Conservation (phyloP, 2,329 filamentous ascomycete genomes). For the Exophiala sp. region DNA sequence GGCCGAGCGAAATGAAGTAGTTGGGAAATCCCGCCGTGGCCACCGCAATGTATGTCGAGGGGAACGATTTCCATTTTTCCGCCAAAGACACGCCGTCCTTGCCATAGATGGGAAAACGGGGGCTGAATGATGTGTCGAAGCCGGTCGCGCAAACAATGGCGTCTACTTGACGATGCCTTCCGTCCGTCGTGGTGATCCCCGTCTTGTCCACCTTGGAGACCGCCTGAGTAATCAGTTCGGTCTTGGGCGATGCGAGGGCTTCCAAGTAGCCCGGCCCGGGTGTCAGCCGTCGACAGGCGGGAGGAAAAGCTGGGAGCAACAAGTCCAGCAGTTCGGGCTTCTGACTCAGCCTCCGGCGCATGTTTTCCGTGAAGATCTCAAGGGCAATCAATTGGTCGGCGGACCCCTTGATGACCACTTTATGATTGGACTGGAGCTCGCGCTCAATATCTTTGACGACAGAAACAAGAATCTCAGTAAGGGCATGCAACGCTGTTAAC, state of each 20-base stretch:
- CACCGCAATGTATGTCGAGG: slow-evolving; percentile 32
- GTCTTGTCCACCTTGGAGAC: slow-evolving; percentile 10
- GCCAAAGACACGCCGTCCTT: slow-evolving; percentile 25
- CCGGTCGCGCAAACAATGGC: slow-evolving; percentile 37
- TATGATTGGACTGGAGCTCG: too few relatives aligned
- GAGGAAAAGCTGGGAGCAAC: too few relatives aligned
- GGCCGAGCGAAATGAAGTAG: slow-evolving; percentile 30
- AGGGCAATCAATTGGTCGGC: too few relatives aligned
- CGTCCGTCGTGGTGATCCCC: slow-evolving; percentile 26
- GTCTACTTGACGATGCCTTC: slow-evolving; percentile 33
- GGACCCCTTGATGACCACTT: too few relatives aligned
- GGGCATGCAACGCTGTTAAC: too few relatives aligned
- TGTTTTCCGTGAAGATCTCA: too few relatives aligned
- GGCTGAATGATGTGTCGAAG: too few relatives aligned
- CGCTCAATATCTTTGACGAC: too few relatives aligned
- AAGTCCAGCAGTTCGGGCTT: too few relatives aligned
- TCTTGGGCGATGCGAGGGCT: slow-evolving; percentile 24
- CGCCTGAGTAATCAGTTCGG: slow-evolving; percentile 1
- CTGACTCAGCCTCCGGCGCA: slow-evolving; percentile 28
- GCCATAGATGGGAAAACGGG: slow-evolving; percentile 34
- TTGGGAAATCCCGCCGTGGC: slow-evolving; percentile 32
- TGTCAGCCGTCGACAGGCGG: slow-evolving; percentile 38
- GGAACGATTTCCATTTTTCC: slow-evolving; percentile 29
- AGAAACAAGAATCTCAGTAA: too few relatives aligned
- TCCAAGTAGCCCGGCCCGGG: slow-evolving; percentile 41